Base-by-base conservation (phyloP, 2,329 filamentous ascomycete species). In the Paradendryphiella salina region DNA sequence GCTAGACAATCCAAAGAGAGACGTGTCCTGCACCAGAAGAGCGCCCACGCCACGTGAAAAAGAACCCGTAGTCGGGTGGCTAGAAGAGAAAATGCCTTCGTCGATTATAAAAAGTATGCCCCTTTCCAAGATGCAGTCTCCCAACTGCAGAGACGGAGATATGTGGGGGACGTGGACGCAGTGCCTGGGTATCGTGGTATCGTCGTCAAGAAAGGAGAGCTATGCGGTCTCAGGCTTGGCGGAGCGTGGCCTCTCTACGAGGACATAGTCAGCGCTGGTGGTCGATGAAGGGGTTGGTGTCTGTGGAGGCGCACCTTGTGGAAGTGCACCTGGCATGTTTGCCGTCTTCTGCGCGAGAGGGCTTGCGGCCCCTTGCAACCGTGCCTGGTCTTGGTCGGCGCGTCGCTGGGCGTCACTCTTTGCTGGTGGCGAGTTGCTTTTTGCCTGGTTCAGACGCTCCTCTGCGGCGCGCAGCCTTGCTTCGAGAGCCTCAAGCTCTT, bases 401-500 rank as follows among this genome's bases (percentile, higher is more conserved):
- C 57, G 65, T 33, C 61, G 64, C 58, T 69, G 67, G 57, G 54
- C 64, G 60, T 67, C 63, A 33, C 62, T 68, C 52, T 60, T 65
- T 38, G 59, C 52, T 6, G 68, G 64, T n/a, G 71, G 67, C 3
- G 66, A 66, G 53, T 56, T 63, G 57, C 56, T 64, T 45, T 65
- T 67, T 33, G 67, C 72, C 45, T 70, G 56, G 59, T 66, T 69
- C 46, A 97, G 81, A 36, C 87, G 87, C 62, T 88, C 82, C 75
- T 96, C 92, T 75, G 94, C 90, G 66, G 91, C 90, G 63, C 85
- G 87, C 64, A 97, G 84, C 63, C 86, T 86, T 44, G 85, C 85
- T 76, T 96, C 90, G 66, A 97, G 86, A 49, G 86, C 85, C 74
- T 96, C 87, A 61, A 97, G 86, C 75, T 96, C 90, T 57, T 85